Percentiles rank a stretch among this genome's conserved stretches.
Conservation (phyloP, 257 asterid genomes). For the Nicotiana otophora region DNA sequence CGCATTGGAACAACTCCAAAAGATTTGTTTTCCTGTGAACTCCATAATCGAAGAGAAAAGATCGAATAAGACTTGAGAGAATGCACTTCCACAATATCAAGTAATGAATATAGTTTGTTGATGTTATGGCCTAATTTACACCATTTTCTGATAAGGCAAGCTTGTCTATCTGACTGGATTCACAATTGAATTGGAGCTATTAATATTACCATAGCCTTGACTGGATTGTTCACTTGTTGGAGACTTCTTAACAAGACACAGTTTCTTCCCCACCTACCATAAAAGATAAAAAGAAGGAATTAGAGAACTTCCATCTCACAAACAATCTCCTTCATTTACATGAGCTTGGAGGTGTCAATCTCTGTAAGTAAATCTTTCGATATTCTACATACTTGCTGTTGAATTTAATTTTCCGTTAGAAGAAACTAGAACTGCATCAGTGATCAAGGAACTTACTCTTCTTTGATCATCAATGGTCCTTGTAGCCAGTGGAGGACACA, state of each 20-base stretch:
- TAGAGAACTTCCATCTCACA: neutral
- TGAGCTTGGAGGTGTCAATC: no score
- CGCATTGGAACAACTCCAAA: neutral
- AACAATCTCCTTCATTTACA: neutral
- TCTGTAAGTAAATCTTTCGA: no score
- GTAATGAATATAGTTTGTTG: neutral
- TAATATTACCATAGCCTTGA: neutral
- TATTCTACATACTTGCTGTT: neutral
- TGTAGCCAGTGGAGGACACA: neutral
- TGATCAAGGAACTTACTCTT: neutral
- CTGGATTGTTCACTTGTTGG: neutral
- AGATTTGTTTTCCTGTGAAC: neutral
- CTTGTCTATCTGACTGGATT: neutral
- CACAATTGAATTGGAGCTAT: neutral
- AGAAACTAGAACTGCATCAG: neutral
- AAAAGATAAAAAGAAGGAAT: neutral
- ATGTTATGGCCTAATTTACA: neutral
- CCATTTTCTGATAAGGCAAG: neutral
- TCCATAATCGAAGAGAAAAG: neutral
- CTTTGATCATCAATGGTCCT: neutral
- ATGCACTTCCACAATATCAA: neutral
- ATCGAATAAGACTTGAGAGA: neutral
- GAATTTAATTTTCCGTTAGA: neutral
- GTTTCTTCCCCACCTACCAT: neutral
- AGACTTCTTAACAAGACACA: neutral